These are phyloP conservation scores for Priceomyces haplophilus DNA, from an alignment of 805 yeast genomes.

Conservation along the genomic window DNA sequence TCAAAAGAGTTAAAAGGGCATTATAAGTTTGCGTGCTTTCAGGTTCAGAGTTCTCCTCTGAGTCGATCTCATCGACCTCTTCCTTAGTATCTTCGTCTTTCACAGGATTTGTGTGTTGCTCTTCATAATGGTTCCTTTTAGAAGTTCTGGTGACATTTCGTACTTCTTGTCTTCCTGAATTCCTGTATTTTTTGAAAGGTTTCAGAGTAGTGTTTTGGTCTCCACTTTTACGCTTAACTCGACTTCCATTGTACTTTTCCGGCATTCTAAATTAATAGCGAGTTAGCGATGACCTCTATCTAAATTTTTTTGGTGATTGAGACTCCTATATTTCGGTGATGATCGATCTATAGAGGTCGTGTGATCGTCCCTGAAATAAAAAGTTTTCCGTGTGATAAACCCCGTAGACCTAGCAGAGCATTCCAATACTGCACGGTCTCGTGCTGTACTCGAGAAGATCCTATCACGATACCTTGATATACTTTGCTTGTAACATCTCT, in stretches of 20 bases:
- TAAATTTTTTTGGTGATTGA: not conserved
- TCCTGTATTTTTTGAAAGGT: not conserved
- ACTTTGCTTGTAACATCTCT: no score
- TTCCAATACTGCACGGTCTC: no score
- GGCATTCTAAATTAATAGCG: not conserved
- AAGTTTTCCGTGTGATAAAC: not conserved
- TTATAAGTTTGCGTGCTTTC: slow-evolving; percentile 52
- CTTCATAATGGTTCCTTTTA: slow-evolving; percentile 25
- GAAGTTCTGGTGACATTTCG: slow-evolving; percentile 59
- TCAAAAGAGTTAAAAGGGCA: slow-evolving; percentile 63
- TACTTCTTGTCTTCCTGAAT: slow-evolving; percentile 56
- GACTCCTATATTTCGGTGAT: not conserved
- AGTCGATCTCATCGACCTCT: slow-evolving; percentile 13
- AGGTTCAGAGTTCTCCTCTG: slow-evolving; percentile 13
- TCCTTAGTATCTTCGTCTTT: slow-evolving; percentile 9
- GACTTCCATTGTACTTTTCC: not conserved
- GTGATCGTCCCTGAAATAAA: not conserved
- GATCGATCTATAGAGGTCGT: slow-evolving; percentile 3
- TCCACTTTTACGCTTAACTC: slow-evolving; percentile 1
- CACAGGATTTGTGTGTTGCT: slow-evolving; percentile 6
- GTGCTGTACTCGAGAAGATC: no score
- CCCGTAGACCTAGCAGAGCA: no score
- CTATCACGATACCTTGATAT: no score
- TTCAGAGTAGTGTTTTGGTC: not conserved
- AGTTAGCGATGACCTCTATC: not conserved